Percentiles rank a stretch among this genome's conserved stretches.
Evolutionary conservation across 2,329 filamentous ascomycete species (phyloP).

Genomic region (Apiospora koreana): DNA sequence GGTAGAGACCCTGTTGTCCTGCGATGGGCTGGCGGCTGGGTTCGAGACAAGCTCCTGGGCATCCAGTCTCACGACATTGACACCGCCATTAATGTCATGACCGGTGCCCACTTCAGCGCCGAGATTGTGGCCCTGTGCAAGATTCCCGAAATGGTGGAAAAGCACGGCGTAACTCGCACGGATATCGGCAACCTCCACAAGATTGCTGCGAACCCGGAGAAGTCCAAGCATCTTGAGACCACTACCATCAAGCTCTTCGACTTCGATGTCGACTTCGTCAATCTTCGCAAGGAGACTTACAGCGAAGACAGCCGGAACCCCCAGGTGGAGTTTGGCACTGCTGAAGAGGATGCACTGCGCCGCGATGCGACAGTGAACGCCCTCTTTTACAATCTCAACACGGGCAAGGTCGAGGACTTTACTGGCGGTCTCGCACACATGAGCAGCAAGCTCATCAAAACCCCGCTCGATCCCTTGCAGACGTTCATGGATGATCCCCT

Average conservation of each 20-base stretch:
- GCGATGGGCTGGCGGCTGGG: conserved; percentile 85
- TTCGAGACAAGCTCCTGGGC: conserved; percentile 78
- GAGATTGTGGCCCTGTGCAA: conserved; percentile 70
- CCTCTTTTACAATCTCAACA: conserved; percentile 92
- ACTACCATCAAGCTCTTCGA: conserved; percentile 84
- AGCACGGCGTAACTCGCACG: conserved; percentile 57
- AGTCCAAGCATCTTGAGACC: conserved; percentile 94
- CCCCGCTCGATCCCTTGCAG: conserved; percentile 82
- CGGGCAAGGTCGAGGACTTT: conserved; percentile 79
- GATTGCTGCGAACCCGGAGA: conserved; percentile 89
- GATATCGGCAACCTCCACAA: conserved; percentile 80
- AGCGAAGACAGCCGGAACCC: conserved; percentile 87
- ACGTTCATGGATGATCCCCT: conserved; percentile 95
- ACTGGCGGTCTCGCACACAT: conserved; percentile 79
- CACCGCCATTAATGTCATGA: conserved; percentile 84
- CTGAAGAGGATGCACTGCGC: conserved; percentile 84
- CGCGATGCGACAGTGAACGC: conserved; percentile 95
- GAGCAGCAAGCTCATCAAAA: conserved; percentile 71
- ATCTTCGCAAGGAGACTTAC: conserved; percentile 89
- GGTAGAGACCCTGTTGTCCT: conserved; percentile 60
- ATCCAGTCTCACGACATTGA: conserved; percentile 79
- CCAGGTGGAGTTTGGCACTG: conserved; percentile 89
- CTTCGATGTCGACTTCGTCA: conserved; percentile 91
- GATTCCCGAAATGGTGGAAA: conserved; percentile 57
- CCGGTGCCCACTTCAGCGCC: conserved; percentile 73